Evolutionary conservation across 495 filamentous ascomycete species (phyloP).

Genomic region (Articulospora tetracladia): DNA sequence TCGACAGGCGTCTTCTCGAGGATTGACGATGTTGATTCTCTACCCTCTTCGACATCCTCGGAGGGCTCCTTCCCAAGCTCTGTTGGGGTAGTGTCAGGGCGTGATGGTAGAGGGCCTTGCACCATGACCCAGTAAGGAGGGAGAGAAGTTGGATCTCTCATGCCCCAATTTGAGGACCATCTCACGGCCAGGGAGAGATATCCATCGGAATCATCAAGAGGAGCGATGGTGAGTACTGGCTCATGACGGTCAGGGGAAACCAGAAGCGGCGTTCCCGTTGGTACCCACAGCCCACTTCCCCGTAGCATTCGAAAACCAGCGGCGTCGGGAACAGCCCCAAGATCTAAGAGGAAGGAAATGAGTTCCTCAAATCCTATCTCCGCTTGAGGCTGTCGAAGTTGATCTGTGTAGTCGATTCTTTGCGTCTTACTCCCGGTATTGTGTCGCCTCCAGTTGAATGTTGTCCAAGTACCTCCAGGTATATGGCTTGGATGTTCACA

Average conservation of each 20-base stretch:
- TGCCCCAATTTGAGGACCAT: conserved; percentile 57
- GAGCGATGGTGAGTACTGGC: conserved; percentile 49
- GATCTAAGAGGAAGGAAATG: conserved; percentile 56
- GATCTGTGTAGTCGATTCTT: conserved; percentile 60
- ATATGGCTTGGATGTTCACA: conserved; percentile 42
- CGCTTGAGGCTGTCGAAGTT: conserved; percentile 61
- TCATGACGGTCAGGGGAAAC: conserved; percentile 47
- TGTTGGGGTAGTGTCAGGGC: background rate
- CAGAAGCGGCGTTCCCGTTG: conserved; percentile 55
- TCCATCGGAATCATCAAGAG: conserved; percentile 59
- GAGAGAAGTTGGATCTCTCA: conserved; percentile 44
- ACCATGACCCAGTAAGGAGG: conserved; percentile 54
- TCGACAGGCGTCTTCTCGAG: background rate
- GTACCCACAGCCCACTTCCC: conserved; percentile 59
- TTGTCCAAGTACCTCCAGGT: conserved; percentile 59
- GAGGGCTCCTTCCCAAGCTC: background rate
- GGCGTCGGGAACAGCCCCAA: conserved; percentile 55
- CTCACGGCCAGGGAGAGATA: conserved; percentile 51
- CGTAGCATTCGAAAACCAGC: conserved; percentile 56
- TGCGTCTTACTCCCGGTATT: conserved; percentile 56
- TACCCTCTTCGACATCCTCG: background rate
- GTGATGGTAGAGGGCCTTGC: conserved; percentile 6
- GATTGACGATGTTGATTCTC: background rate
- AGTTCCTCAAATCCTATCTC: conserved; percentile 61
- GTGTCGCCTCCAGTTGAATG: conserved; percentile 59